phyloP scores from a whole-genome alignment of 176 grass and related monocot genomes.

The Hsuehochloa calcarea region DNA sequence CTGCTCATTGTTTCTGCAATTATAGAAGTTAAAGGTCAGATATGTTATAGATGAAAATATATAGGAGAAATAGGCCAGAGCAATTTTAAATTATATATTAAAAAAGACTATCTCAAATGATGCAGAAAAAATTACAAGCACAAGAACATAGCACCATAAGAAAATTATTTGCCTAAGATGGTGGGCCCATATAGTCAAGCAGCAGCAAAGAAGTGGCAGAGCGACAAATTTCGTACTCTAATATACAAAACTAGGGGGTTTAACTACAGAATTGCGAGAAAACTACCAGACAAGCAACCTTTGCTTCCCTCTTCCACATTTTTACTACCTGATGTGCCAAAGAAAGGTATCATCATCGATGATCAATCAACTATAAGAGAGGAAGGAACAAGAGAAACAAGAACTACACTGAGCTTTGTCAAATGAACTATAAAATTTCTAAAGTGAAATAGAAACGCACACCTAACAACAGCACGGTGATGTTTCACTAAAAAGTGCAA shows the following conservation, averaged over 20 bases:
- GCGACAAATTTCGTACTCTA: not conserved
- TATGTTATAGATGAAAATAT: slow-evolving; percentile 4
- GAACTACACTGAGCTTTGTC: not conserved
- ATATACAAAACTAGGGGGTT: not conserved
- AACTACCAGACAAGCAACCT: not conserved
- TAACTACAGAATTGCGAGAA: not conserved
- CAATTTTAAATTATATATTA: not conserved
- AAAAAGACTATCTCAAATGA: not conserved
- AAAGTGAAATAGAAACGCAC: not conserved
- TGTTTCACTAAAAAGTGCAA: too few relatives aligned
- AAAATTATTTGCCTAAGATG: not conserved
- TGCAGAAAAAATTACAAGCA: not conserved
- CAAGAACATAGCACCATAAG: not conserved
- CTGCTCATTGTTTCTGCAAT: slow-evolving; percentile 72
- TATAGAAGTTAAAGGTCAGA: not conserved
- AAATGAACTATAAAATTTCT: not conserved
- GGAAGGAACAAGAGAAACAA: not conserved
- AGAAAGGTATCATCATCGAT: not conserved
- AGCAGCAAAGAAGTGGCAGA: not conserved
- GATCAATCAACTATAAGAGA: not conserved
- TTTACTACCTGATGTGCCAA: not conserved
- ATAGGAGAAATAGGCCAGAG: not conserved
- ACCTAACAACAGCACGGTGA: not conserved
- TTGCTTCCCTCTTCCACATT: not conserved
- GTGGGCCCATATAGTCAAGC: not conserved